Conservation (phyloP, 768 basidiomycete species). For the Lactarius sanguifluus region DNA sequence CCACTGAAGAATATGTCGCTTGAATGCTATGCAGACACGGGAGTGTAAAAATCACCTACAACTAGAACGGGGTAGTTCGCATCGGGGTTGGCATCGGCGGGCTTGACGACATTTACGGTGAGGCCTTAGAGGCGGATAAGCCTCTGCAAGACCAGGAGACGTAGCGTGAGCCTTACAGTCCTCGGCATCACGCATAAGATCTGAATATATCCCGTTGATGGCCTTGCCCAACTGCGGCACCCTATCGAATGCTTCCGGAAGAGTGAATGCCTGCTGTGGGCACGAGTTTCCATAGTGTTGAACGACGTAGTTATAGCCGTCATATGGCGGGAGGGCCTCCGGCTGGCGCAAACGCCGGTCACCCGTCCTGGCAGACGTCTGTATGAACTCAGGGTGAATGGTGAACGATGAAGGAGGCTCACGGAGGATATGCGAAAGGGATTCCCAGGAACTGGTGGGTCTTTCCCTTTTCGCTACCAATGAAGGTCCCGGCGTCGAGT, state of each 20-base stretch:
- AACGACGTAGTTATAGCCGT: constrained; percentile 20
- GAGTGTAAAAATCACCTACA: constrained; percentile 18
- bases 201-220: not conserved
- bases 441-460: constrained; percentile 42
- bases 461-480: constrained; percentile 32
- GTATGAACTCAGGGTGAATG: too few species aligned
- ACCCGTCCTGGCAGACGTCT: constrained; percentile 33
- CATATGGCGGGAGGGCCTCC: constrained; percentile 22
- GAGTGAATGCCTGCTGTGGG: constrained; percentile 31
- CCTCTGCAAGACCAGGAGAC: not conserved
- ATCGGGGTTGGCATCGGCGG: constrained; percentile 8
- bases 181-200: constrained; percentile 22
- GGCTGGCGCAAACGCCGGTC: constrained; percentile 42
- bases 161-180: constrained; percentile 29
- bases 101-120: constrained; percentile 33
- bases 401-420: constrained; percentile 20
- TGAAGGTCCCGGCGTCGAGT: constrained; percentile 36
- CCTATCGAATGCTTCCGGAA: constrained; percentile 8
- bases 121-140: constrained; percentile 26
- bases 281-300: constrained; percentile 32
- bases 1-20: constrained; percentile 21
- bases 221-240: not conserved
- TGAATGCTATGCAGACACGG: not conserved
- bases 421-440: constrained; percentile 44
- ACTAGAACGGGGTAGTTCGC: constrained; percentile 33